Evolutionary conservation across 2,329 filamentous ascomycete genomes (phyloP), one percentile per base, ranked within the genome.

Genomic region (Chrysoporthe cubensis): DNA sequence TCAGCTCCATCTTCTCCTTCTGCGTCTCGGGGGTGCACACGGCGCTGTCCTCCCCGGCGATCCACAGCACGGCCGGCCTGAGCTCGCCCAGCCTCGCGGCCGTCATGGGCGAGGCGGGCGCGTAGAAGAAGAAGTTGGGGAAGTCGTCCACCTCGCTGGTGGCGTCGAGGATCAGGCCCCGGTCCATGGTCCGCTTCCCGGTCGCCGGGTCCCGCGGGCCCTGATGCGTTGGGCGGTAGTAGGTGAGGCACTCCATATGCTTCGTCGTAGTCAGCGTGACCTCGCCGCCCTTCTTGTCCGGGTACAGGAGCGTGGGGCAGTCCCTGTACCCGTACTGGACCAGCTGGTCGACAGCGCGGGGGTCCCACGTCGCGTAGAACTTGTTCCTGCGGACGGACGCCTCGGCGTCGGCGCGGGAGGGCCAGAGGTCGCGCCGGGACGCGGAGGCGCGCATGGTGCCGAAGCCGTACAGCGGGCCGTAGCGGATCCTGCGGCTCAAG

Each of bases 231-330:
- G 89, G 87, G 0, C 91, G 86, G 71, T 92, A 79, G 76, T 91
- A 96, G 1, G 90, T 93, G 74, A 93, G 90, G 66, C 96, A 91
- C 81, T 97, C 93, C 76, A 97, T 93, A 77, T 97, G 91, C 74
- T 94, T 93, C 0, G 93, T 90, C 0, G 95, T 98, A 1, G 87
- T 87, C 2, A 96, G 83, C 0, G 93, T 95, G 0, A 94, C 90
- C 14, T 54, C 62, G 6, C n/a, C 48, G 37, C 18, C 62, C 43
- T 13, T 54, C 62, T 64, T n/a, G 1, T 82, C 73, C 0, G 87
- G 87, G 75, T 88, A 86, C 18, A 90, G 74, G 8, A 75, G 73
- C 0, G 91, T 93, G 2, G 92, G 91, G 2, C 90, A 82, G 18
- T 90, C 85, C n/a, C 91, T 86, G n/a, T 97, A 80, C 14, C 94